Conservation (phyloP, 73 alveolate species). For the Paramecium sexaurelia region DNA sequence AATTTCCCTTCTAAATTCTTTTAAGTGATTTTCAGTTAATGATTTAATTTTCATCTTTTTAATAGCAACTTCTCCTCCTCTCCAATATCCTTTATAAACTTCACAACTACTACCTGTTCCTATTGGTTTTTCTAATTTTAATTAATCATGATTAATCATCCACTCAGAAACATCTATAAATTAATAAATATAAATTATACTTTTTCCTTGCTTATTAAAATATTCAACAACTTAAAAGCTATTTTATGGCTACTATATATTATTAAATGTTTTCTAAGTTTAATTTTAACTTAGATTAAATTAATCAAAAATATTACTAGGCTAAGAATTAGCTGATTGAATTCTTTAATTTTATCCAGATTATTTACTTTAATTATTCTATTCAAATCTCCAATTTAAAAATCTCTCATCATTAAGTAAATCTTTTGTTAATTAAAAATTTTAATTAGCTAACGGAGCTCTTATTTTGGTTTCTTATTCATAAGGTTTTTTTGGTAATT, state of each 20-base stretch:
- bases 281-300: background rate
- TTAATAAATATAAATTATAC: background rate
- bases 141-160: conserved; percentile 35
- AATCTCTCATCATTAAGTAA: background rate
- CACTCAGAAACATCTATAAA: conserved; percentile 23
- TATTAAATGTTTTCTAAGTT: background rate
- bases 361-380: background rate
- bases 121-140: conserved; percentile 10
- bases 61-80: conserved; percentile 94
- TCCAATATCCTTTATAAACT: conserved; percentile 90
- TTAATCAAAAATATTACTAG: background rate
- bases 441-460: background rate
- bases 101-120: conserved; percentile 75
- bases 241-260: background rate
- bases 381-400: background rate
- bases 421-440: background rate
- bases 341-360: background rate
- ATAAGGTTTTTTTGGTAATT: background rate
- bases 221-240: background rate
- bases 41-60: conserved; percentile 80
- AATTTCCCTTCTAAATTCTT: conserved; percentile 94
- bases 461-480: background rate
- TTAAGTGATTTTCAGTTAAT: conserved; percentile 74
- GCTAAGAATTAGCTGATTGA: background rate
- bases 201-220: background rate